Conservation (phyloP, 257 asterid genomes). For the Solanum rostratum region DNA sequence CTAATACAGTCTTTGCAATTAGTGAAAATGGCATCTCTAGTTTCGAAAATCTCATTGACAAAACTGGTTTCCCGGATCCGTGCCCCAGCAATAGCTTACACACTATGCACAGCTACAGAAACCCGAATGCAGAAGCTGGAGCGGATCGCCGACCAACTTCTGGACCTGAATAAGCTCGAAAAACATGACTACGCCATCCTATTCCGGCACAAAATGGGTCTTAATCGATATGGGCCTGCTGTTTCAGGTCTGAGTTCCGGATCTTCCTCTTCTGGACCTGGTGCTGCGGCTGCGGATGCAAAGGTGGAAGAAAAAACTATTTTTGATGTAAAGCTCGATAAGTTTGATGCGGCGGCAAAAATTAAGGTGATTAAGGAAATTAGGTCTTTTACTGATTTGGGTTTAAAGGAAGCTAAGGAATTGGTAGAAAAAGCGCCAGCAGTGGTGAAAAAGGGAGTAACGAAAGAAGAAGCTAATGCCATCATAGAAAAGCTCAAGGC, state of each 20-base stretch:
- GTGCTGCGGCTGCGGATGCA: slow-evolving; percentile 30
- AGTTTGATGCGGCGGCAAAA: slow-evolving; percentile 59
- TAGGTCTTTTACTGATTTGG: slow-evolving; percentile 68
- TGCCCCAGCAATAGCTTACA: slow-evolving; percentile 5
- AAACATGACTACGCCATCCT: slow-evolving; percentile 60
- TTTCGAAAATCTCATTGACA: slow-evolving; percentile 21
- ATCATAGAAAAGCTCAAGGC: slow-evolving; percentile 66
- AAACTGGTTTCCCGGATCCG: slow-evolving; percentile 15
- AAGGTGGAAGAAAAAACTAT: slow-evolving; percentile 50
- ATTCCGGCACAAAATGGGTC: slow-evolving; percentile 55
- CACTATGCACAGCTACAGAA: slow-evolving; percentile 34
- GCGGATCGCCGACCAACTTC: slow-evolving; percentile 64
- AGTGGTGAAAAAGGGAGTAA: slow-evolving; percentile 62
- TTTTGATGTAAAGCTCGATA: slow-evolving; percentile 64
- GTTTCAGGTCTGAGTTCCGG: slow-evolving; percentile 18
- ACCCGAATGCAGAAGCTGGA: slow-evolving; percentile 51
- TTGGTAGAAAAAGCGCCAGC: slow-evolving; percentile 74
- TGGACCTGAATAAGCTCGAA: slow-evolving; percentile 63
- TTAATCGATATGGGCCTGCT: slow-evolving; percentile 52
- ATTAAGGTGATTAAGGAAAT: slow-evolving; percentile 85
- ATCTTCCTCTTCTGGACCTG: slow-evolving; percentile 25
- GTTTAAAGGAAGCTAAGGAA: slow-evolving; percentile 82
- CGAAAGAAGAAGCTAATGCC: slow-evolving; percentile 71
- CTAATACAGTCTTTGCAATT: background rate
- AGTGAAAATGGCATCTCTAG: slow-evolving; percentile 29